Evolutionary conservation across 1,284 basidiomycete species (phyloP), one percentile per base, ranked within the genome.

Genomic region (Wallemia ichthyophaga): DNA sequence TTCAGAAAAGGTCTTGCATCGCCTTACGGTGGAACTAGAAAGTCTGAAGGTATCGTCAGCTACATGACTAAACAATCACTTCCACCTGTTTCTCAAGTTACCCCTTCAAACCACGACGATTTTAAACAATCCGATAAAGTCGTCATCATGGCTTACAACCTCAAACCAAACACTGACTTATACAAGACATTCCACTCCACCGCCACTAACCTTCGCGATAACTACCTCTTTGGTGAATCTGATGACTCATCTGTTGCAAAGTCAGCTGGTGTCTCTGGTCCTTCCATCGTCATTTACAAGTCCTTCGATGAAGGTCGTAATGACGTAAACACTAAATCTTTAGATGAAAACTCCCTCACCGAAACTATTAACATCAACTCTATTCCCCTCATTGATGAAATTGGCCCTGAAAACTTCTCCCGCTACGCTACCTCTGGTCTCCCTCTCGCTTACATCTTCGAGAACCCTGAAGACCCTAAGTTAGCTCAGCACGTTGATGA

Each of bases 51-150:
- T 27, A 98, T 99, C 67, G 75, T 96, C 69, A 82, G 80, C 69
- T 96, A 96, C 76, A 96, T 99, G 94, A 71, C 79, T 75, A 96
- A 85, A 69, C 94, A 96, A 77, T 81, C 85, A 9, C 79, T 98
- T 21, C 94, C 94, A n/a, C 87, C 94, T 48, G 81, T 98, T 57
- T 81, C 85, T 2, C 75, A 78, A 32, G 78, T 99, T 31, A 85
- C 81, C 1, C 71, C 74, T 24, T 77, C 72, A 56, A 85, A 83
- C 70, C 79, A 85, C 68, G 77, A 80, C 59, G 84, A 91, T 63
- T 95, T 98, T 78, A 80, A 80, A 72, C 75, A 75, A 58, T 78
- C 85, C 25, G 94, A 96, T 79, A 86, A 83, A 70, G 75, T 99
- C 62, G 94, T 98, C 60, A 78, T 81, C 57, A 72, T 99, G 64